phyloP scores from a whole-genome alignment of 495 filamentous ascomycete genomes.

The Xylaria castorea region DNA sequence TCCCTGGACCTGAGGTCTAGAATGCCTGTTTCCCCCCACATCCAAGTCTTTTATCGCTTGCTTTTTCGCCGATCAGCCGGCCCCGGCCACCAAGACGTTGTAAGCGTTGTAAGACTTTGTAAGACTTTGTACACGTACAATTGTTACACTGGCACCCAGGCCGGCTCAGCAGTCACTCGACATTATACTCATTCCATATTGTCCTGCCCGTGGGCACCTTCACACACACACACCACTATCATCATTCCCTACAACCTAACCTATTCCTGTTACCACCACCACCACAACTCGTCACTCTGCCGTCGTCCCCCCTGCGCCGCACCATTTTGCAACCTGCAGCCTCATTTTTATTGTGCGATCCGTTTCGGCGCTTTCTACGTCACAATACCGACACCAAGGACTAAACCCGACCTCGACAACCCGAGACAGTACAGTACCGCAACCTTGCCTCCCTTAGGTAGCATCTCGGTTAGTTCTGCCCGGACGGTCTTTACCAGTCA shows the following conservation, averaged over 20 bases:
- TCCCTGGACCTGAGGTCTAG: slow-evolving; percentile 22
- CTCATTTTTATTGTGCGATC: slow-evolving; percentile 15
- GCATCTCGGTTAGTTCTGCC: slow-evolving; percentile 3
- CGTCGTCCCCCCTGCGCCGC: slow-evolving; percentile 13
- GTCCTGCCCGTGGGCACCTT: background rate
- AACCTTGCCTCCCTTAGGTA: slow-evolving; percentile 13
- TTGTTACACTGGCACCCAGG: background rate
- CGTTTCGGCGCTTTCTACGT: slow-evolving; percentile 6
- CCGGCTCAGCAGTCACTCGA: slow-evolving; percentile 17
- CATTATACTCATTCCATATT: background rate
- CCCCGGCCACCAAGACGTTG: background rate
- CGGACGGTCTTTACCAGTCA: slow-evolving; percentile 7
- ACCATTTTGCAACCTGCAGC: slow-evolving; percentile 19
- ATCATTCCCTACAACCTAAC: slow-evolving; percentile 3
- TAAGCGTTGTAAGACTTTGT: too few relatives aligned
- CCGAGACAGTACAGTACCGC: background rate
- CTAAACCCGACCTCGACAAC: background rate
- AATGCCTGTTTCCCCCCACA: slow-evolving; percentile 16
- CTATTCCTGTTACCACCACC: slow-evolving; percentile 12
- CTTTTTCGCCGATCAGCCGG: slow-evolving; percentile 23
- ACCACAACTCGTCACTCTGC: slow-evolving; percentile 8
- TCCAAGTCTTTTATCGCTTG: background rate
- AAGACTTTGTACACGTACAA: slow-evolving; percentile 7
- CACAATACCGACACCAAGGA: slow-evolving; percentile 12
- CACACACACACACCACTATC: slow-evolving; percentile 12